Base-by-base conservation (phyloP, 1,284 basidiomycete species). In the Agroathelia rolfsii region DNA sequence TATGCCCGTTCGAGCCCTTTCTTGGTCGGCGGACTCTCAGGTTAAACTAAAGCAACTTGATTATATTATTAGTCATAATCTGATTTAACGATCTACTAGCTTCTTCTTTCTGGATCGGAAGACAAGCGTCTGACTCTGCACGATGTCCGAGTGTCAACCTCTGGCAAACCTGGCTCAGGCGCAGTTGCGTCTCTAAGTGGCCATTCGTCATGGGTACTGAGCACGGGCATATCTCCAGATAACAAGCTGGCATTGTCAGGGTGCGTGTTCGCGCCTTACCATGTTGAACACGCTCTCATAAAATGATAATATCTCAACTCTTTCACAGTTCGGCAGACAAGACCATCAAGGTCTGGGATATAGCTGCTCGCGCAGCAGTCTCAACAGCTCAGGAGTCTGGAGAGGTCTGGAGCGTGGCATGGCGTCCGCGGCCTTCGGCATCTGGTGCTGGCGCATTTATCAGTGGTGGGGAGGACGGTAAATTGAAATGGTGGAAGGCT, bases 311-410 rank as follows among this genome's bases (percentile, higher is more conserved):
- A 20, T 13, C 28, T 29, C 9, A 28, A 28, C 27, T 19, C 13
- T 16, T 31, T 11, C 16, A 19, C 42, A 86, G 84, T 9, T 86
- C 84, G 27, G 81, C 86, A 9, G 88, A 93, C 56, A 82, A 79
- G 51, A 76, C 75, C 2, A 75, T 88, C 45, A 88, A 87, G 51
- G 72, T 92, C 3, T 93, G 88, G 88, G 88, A 93, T 48, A 69
- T 92, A 28, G 72, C 66, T 2, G 71, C 85, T 18, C 75, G 86
- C 6, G 62, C 76, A 1, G 76, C 77, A 16, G 85, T 92, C 4
- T 83, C 76, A 20, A 87, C 83, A 0, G 66, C 79, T 4, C 72
- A 79, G 43, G 80, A 87, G 31, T 72, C 74, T 1, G 80, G 77
- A 12, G 84, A 88, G 47, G 82, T 92, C 1, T 93, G 88, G 88